Evolutionary conservation across 148 eudicot species (phyloP).

Genomic region (Rhododendron simsii): DNA sequence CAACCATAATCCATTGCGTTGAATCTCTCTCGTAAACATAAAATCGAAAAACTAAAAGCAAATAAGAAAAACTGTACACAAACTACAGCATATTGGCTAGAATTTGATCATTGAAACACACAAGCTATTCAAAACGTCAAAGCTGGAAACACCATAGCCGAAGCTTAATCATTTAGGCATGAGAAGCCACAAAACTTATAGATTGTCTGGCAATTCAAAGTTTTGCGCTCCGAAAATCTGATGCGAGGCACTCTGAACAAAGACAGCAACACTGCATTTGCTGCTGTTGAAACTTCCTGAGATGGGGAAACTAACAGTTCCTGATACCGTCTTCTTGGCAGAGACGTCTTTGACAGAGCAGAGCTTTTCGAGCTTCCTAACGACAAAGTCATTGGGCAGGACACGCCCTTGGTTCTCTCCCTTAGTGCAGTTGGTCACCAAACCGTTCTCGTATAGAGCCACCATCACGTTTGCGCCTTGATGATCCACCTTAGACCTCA

Average conservation of each 20-base stretch:
- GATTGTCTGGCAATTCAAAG: constrained; percentile 41
- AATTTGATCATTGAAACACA: neutral
- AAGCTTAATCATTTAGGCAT: neutral
- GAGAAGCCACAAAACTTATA: constrained; percentile 18
- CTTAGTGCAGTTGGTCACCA: constrained; percentile 44
- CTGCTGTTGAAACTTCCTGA: constrained; percentile 62
- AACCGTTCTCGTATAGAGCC: constrained; percentile 63
- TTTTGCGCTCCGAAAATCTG: constrained; percentile 65
- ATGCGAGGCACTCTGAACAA: constrained; percentile 50
- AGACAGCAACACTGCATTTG: constrained; percentile 59
- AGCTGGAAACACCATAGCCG: neutral
- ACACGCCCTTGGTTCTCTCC: constrained; percentile 72
- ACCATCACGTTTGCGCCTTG: constrained; percentile 69
- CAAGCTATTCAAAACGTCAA: neutral
- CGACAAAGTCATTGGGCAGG: constrained; percentile 68
- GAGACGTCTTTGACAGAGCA: constrained; percentile 54
- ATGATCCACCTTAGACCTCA: constrained; percentile 55
- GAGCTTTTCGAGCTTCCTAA: constrained; percentile 62
- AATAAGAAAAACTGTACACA: neutral
- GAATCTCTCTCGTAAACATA: neutral
- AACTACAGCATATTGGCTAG: neutral
- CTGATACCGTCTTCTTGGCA: constrained; percentile 52
- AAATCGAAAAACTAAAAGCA: neutral
- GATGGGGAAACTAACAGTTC: constrained; percentile 47
- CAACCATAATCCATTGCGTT: neutral